Percentiles rank a stretch among this genome's conserved stretches.
Evolutionary conservation across 495 filamentous ascomycete species (phyloP).

Genomic region (Pyrenula aspistea): DNA sequence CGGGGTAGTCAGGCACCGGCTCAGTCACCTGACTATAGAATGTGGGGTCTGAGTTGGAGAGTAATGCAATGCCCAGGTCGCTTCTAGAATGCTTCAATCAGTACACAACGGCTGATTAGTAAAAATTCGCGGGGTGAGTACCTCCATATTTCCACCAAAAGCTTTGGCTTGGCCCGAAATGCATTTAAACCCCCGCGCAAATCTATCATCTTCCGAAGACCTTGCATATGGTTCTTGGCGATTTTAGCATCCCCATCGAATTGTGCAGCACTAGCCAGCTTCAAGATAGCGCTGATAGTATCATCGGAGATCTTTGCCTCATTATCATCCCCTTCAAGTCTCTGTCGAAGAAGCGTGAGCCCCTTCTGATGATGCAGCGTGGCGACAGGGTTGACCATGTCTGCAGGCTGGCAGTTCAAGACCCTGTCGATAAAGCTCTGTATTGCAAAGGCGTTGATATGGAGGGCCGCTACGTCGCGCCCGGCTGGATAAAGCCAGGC

Average conservation of each 20-base stretch:
- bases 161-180: conserved; percentile 14
- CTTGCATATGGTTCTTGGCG: conserved; percentile 20
- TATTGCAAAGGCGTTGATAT: conserved; percentile 20
- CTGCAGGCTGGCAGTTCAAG: conserved; percentile 7
- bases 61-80: conserved; percentile 19
- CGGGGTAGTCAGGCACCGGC: not conserved
- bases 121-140: conserved; percentile 2
- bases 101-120: not conserved
- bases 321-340: conserved; percentile 10
- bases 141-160: conserved; percentile 17
- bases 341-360: conserved; percentile 21
- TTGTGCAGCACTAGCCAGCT: conserved; percentile 18
- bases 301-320: conserved; percentile 13
- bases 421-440: not conserved
- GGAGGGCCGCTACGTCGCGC: conserved; percentile 22
- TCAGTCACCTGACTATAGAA: not conserved
- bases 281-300: conserved; percentile 20
- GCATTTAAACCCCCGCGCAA: conserved; percentile 22
- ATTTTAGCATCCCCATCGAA: conserved; percentile 11
- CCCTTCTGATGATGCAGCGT: conserved; percentile 17
- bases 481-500: conserved; percentile 20
- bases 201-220: conserved; percentile 21
- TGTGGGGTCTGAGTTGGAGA: not conserved
- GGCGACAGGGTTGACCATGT: not conserved
- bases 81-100: conserved; percentile 10